Percentiles rank a stretch among this genome's conserved stretches.
Evolutionary conservation across 495 filamentous ascomycete genomes (phyloP).

Genomic region (Endocarpon pusillum): DNA sequence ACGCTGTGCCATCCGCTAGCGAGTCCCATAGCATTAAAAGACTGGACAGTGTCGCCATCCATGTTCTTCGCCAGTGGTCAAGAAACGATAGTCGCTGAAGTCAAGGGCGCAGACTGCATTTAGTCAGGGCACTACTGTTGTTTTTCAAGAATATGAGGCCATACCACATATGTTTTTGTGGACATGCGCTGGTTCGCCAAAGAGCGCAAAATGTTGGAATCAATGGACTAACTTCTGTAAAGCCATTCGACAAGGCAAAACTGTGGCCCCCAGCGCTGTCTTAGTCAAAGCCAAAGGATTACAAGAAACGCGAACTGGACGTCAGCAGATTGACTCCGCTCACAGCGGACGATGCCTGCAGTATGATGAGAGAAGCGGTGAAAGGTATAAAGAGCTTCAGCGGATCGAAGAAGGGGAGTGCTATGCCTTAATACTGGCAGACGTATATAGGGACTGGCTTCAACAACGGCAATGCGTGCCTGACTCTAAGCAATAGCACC

Average conservation of each 20-base stretch:
- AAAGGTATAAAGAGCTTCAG: background rate
- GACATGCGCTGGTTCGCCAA: background rate
- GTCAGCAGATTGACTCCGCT: background rate
- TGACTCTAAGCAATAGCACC: background rate
- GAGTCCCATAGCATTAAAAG: slow-evolving; percentile 4
- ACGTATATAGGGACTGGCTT: background rate
- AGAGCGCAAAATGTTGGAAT: background rate
- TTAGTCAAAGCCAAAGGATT: background rate
- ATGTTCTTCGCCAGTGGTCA: slow-evolving; percentile 8
- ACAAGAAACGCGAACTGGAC: background rate
- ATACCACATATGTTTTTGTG: slow-evolving; percentile 9
- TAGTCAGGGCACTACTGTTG: slow-evolving; percentile 5
- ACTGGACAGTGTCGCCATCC: slow-evolving; percentile 8
- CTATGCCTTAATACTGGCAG: background rate
- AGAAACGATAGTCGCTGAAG: slow-evolving; percentile 7
- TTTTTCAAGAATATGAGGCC: slow-evolving; percentile 8
- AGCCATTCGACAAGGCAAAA: background rate
- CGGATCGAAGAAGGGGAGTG: background rate
- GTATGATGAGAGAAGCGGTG: background rate
- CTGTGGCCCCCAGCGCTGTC: background rate
- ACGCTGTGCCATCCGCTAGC: slow-evolving; percentile 9
- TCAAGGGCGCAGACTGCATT: slow-evolving; percentile 3
- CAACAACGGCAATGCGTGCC: background rate
- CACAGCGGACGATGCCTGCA: slow-evolving; percentile 1
- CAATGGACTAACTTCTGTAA: background rate